phyloP scores from a whole-genome alignment of 345 rosid genomes.

The Zanthoxylum bungeanum region DNA sequence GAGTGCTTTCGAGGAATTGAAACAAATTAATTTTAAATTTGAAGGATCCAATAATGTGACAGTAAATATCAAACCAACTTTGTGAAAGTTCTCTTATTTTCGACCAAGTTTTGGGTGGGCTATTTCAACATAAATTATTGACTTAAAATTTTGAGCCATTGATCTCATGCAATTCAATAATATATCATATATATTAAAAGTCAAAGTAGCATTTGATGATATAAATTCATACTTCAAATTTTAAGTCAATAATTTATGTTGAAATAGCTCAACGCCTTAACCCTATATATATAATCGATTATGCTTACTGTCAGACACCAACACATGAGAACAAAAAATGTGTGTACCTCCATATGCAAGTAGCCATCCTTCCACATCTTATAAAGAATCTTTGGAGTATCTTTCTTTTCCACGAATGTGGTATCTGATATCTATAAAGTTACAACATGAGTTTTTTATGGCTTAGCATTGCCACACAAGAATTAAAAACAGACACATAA shows the following conservation, averaged over 20 bases:
- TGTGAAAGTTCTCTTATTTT: not conserved
- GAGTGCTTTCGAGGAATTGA: not conserved
- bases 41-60: not conserved
- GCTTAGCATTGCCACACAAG: not conserved
- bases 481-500: not conserved
- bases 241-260: no score
- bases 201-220: no score
- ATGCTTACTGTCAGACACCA: not conserved
- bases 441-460: conserved; percentile 3
- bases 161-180: no score
- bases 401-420: conserved; percentile 66
- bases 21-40: not conserved
- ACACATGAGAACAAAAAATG: not conserved
- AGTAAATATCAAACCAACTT: not conserved
- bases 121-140: no score
- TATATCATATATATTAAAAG: no score
- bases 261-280: no score
- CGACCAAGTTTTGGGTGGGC: not conserved
- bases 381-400: conserved; percentile 51
- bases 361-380: conserved; percentile 82
- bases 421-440: conserved; percentile 57
- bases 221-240: no score
- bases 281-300: not conserved
- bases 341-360: conserved; percentile 79
- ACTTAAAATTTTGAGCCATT: no score